Evolutionary conservation across 371 early-diverging fungal genomes (phyloP).

Genomic region (Actinomortierella ambigua): DNA sequence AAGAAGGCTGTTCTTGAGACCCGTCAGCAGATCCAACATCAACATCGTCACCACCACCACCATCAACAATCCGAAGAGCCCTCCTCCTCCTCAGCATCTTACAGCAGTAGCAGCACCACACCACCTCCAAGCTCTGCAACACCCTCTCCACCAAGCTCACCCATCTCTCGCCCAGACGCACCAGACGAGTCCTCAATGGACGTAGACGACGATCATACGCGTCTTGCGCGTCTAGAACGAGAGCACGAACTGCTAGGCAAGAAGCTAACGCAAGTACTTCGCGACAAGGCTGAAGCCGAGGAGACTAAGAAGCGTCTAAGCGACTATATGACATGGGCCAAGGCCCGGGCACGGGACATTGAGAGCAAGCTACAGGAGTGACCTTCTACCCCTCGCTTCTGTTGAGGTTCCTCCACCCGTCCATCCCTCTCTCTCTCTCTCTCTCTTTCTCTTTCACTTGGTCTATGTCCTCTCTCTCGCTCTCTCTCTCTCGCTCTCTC

Average conservation of each 20-base stretch:
- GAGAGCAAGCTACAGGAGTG: slow-evolving; percentile 18
- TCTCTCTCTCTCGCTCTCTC: too few relatives aligned
- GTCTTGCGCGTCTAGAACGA: slow-evolving; percentile 5
- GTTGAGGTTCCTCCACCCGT: too few relatives aligned
- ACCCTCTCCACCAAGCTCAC: slow-evolving; percentile 1
- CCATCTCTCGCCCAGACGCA: neutral
- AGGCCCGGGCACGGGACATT: slow-evolving; percentile 26
- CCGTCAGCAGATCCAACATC: neutral
- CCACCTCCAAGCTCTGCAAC: neutral
- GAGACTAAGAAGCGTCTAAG: slow-evolving; percentile 26
- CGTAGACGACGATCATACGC: neutral
- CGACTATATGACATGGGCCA: slow-evolving; percentile 18
- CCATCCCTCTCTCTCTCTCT: too few relatives aligned
- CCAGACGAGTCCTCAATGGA: slow-evolving; percentile 4
- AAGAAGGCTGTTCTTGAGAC: slow-evolving; percentile 15
- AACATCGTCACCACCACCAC: neutral
- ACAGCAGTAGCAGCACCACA: slow-evolving; percentile 3
- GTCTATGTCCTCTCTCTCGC: too few relatives aligned
- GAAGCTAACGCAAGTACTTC: slow-evolving; percentile 18
- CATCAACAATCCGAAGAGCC: slow-evolving; percentile 1
- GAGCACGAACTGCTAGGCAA: slow-evolving; percentile 17
- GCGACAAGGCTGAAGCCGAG: slow-evolving; percentile 28
- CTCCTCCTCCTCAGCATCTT: slow-evolving; percentile 2
- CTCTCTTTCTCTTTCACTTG: too few relatives aligned
- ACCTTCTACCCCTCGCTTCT: neutral